Conservation (phyloP, 2,329 filamentous ascomycete species). For the Atkinsonella texensis region DNA sequence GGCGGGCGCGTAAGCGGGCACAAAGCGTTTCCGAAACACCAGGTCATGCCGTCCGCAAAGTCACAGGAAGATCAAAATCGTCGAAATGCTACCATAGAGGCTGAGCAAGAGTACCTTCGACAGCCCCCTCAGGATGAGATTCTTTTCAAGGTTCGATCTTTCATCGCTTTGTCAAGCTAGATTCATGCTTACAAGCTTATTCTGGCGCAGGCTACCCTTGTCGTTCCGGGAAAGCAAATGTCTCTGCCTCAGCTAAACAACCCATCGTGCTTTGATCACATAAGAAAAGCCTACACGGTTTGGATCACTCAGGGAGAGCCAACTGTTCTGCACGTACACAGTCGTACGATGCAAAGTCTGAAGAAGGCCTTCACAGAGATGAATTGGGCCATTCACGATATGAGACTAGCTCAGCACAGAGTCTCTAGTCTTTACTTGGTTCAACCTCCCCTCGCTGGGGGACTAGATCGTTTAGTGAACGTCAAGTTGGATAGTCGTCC, state of each 20-base stretch:
- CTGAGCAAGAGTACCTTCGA: constrained; percentile 14
- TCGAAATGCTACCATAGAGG: constrained; percentile 8
- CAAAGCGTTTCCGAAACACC: not conserved
- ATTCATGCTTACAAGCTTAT: constrained; percentile 1
- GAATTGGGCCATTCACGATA: constrained; percentile 21
- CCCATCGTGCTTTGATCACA: constrained; percentile 13
- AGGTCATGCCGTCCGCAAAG: constrained; percentile 12
- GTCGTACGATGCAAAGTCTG: constrained; percentile 13
- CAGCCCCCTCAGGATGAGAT: constrained; percentile 12
- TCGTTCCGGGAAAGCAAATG: constrained; percentile 18
- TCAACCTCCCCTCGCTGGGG: constrained; percentile 13
- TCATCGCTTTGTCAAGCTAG: too few relatives aligned
- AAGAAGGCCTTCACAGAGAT: constrained; percentile 17
- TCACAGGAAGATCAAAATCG: constrained; percentile 12
- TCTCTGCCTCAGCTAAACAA: constrained; percentile 16
- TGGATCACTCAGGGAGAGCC: constrained; percentile 18
- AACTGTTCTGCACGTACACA: constrained; percentile 16
- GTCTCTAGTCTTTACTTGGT: constrained; percentile 15
- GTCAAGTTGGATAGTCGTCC: constrained; percentile 16
- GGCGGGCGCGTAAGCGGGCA: not conserved
- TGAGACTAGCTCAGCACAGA: constrained; percentile 17
- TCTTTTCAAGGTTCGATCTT: constrained; percentile 15
- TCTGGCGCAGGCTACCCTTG: constrained; percentile 13
- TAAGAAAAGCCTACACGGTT: constrained; percentile 17
- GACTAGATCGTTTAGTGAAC: constrained; percentile 9